Base-by-base conservation (phyloP, 225 moss, liverwort and hornwort species). In the Bryoerythrophyllum caledonicum region DNA sequence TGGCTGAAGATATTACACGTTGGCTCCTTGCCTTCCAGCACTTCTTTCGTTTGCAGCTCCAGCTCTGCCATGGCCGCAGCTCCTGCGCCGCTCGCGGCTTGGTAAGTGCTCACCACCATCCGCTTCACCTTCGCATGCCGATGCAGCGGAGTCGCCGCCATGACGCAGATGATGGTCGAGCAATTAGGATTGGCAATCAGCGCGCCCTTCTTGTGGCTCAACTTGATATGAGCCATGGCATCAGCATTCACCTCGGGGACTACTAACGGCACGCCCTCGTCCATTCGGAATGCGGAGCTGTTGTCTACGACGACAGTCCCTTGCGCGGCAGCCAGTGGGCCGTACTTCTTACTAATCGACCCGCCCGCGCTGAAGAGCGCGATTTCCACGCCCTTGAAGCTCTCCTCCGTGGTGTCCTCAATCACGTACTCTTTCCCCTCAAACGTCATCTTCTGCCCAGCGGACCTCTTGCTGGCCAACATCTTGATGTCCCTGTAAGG, bases 31-130 rank as follows among this genome's bases (percentile, higher is more conserved):
- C 99, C 99, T 59, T 91, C 88, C 7, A 86, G 78, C 1, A 92
- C 94, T 84, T 99, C 99, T 44, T 91, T 90, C 7, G 99, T 99
- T 40, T 99, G 99, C 10, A 89, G 88, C 87, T 95, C 89, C 38
- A 99, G 69, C 75, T 95, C 99, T 38, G 94, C 99, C 99, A 99
- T 99, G 10, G 99, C 99, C 40, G 95, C 99, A 14, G 99, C 99
- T 46, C 99, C 99, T 24, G 95, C 99, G 77, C 99, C 99, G 70
- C 99, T 99, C 7, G 99, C 99, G 19, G 99, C 99, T 79, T 99
- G 99, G 63, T 99, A 99, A 1, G 99, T 99, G 74, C 99, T 99
- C 40, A 99, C 95, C 17, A 99, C 95, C 96, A 97, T 97, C 60
- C 96, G 84, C 81, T 90, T 97, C 80, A 97, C 94, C 80, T 95